Evolutionary conservation across 176 grass and related monocot genomes (phyloP), one percentile per base, ranked within the genome.

Genomic region (Lolium multiflorum): DNA sequence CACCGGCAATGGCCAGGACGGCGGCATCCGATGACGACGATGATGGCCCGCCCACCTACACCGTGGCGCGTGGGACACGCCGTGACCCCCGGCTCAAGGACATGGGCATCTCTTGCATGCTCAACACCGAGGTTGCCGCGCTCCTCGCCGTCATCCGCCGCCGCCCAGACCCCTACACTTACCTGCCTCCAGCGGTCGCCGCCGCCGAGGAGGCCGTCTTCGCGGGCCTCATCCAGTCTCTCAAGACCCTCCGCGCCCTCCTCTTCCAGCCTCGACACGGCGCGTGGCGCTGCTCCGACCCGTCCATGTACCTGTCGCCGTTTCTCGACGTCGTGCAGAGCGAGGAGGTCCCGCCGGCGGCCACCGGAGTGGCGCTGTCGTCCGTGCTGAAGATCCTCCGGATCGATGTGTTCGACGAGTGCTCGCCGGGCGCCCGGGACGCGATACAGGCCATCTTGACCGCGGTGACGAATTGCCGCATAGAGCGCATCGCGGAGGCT

Each of bases 91-190:
- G 87, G 4, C 85, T 89, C 77, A 94, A 90, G 81, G 91, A 98
- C 82, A 88, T 96, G 0, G 91, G 90, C 82, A 91, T 98, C 86
- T 98, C 93, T 7, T 98, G 93, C 93, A 98, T 98, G 91, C 96
- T 98, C 86, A 98, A 98, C 86, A 94, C 90, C 4, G 96, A 98
- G 87, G 92, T 96, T 11, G 92, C 91, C 10, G 89, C 92, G 64
- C 83, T 98, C 64, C 89, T 98, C 20, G 93, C 93, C 55, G 93
- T 96, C 31, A 96, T 98, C 81, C 96, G 96, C 3, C 96, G 87
- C 52, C 86, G 90, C 1, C 76, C 87, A 12, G 90, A 92, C 76
- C 93, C 93, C 4, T 90, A 83, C 43, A 46, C 86, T 16, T 86
- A 86, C 73, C 80, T 85, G 14, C 87, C 88, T 1, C 80, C 84